These are phyloP conservation scores for Chrysoporthe cubensis DNA, from an alignment of 2,329 filamentous ascomycete genomes.

Conservation along the genomic window DNA sequence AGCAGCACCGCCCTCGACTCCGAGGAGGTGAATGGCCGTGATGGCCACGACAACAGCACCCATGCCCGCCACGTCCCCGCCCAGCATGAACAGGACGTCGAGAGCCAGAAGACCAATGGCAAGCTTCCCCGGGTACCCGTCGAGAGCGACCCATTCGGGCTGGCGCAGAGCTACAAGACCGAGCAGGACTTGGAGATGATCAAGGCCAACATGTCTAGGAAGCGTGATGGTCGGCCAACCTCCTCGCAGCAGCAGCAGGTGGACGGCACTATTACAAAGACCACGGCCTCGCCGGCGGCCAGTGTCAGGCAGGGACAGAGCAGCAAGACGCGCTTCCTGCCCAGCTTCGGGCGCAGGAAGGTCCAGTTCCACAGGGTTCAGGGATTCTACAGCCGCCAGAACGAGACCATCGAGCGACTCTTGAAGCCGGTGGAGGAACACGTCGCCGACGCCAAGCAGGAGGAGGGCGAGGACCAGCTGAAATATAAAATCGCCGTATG, in stretches of 20 bases:
- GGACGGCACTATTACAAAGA: conserved; percentile 12
- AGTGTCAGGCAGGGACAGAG: conserved; percentile 26
- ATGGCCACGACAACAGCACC: conserved; percentile 37
- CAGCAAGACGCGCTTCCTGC: conserved; percentile 35
- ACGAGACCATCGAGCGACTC: conserved; percentile 89
- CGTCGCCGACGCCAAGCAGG: conserved; percentile 76
- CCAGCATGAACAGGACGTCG: conserved; percentile 46
- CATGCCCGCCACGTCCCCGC: conserved; percentile 45
- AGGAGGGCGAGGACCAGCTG: conserved; percentile 80
- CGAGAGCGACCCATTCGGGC: conserved; percentile 79
- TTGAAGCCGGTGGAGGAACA: conserved; percentile 94
- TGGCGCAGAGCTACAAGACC: conserved; percentile 78
- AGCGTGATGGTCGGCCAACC: conserved; percentile 57
- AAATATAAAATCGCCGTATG: conserved; percentile 70
- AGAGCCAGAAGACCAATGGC: conserved; percentile 48
- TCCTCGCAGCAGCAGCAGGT: conserved; percentile 37
- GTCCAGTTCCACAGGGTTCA: conserved; percentile 54
- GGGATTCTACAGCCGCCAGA: conserved; percentile 87
- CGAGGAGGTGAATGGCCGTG: conserved; percentile 40
- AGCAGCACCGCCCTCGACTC: conserved; percentile 53
- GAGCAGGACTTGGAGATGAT: conserved; percentile 76
- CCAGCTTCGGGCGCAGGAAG: conserved; percentile 38
- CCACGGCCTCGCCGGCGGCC: conserved; percentile 25
- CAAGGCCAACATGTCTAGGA: conserved; percentile 78
- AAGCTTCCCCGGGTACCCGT: conserved; percentile 61